Percentiles rank a stretch among this genome's conserved stretches.
phyloP scores from a whole-genome alignment of 1,284 basidiomycete genomes.

The Coniferiporia sulphurascens region DNA sequence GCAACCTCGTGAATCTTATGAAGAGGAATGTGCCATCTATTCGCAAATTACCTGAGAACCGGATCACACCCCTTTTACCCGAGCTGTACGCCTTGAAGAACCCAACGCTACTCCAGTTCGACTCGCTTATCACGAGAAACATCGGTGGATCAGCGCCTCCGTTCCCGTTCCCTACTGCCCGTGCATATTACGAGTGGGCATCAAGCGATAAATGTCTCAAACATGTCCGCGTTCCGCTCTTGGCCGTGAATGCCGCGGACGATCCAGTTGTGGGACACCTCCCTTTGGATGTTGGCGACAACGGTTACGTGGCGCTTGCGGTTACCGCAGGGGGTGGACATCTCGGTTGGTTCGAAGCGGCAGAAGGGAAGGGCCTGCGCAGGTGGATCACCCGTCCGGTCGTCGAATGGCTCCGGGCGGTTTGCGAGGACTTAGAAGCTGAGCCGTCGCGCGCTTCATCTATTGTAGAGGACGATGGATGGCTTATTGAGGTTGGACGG shows the following conservation, averaged over 20 bases:
- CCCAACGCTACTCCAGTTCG: slow-evolving; percentile 58
- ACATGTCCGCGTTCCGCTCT: slow-evolving; percentile 62
- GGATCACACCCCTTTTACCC: slow-evolving; percentile 44
- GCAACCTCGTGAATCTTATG: slow-evolving; percentile 69
- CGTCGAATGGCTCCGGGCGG: slow-evolving; percentile 67
- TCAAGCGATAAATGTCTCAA: slow-evolving; percentile 49
- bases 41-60: slow-evolving; percentile 44
- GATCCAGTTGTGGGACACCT: slow-evolving; percentile 80
- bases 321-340: slow-evolving; percentile 85
- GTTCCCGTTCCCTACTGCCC: slow-evolving; percentile 74
- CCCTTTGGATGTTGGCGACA: slow-evolving; percentile 55
- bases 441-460: slow-evolving; percentile 30
- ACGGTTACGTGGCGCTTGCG: slow-evolving; percentile 64
- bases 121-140: slow-evolving; percentile 63
- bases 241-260: slow-evolving; percentile 86
- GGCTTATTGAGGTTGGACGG: slow-evolving; percentile 52
- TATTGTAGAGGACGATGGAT: slow-evolving; percentile 39
- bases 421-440: slow-evolving; percentile 47
- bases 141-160: slow-evolving; percentile 76
- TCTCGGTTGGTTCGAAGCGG: slow-evolving; percentile 87
- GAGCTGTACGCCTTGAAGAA: slow-evolving; percentile 42
- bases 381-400: slow-evolving; percentile 74
- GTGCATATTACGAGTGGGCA: slow-evolving; percentile 82
- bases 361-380: slow-evolving; percentile 39
- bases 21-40: slow-evolving; percentile 54